Conservation (phyloP, 495 filamentous ascomycete genomes). For the Aspergillus cavernicola region DNA sequence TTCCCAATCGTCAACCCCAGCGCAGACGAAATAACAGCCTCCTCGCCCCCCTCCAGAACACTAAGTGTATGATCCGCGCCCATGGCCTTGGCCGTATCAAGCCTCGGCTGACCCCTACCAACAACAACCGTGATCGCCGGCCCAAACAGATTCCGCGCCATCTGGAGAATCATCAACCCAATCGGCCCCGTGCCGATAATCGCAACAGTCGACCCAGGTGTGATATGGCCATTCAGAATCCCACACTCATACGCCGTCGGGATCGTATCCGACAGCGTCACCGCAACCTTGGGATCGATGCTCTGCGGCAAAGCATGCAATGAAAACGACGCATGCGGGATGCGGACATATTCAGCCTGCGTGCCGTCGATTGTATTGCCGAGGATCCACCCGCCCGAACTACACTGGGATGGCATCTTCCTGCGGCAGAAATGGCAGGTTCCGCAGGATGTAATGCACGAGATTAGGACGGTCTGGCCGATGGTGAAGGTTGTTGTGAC, state of each 20-base stretch:
- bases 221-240: slow-evolving; percentile 41
- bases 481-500: slow-evolving; percentile 48
- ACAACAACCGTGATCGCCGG: slow-evolving; percentile 43
- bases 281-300: slow-evolving; percentile 33
- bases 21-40: not conserved
- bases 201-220: slow-evolving; percentile 41
- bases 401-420: slow-evolving; percentile 36
- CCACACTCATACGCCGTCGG: slow-evolving; percentile 50
- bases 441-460: slow-evolving; percentile 37
- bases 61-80: slow-evolving; percentile 42
- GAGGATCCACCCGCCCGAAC: slow-evolving; percentile 39
- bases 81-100: slow-evolving; percentile 38
- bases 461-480: slow-evolving; percentile 39
- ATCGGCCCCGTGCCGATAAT: slow-evolving; percentile 52
- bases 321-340: slow-evolving; percentile 41
- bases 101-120: slow-evolving; percentile 39
- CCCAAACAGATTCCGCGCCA: slow-evolving; percentile 39
- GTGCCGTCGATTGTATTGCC: slow-evolving; percentile 46
- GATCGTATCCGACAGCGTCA: slow-evolving; percentile 31
- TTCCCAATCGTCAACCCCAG: slow-evolving; percentile 24
- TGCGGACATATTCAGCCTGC: slow-evolving; percentile 49
- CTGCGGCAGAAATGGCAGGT: slow-evolving; percentile 34
- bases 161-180: slow-evolving; percentile 45
- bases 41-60: not conserved
- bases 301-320: slow-evolving; percentile 35